Percentiles rank a stretch among this genome's conserved stretches.
These are phyloP conservation scores for Colletotrichum sp. DNA, from an alignment of 2,329 filamentous ascomycete species.

Conservation along the genomic window DNA sequence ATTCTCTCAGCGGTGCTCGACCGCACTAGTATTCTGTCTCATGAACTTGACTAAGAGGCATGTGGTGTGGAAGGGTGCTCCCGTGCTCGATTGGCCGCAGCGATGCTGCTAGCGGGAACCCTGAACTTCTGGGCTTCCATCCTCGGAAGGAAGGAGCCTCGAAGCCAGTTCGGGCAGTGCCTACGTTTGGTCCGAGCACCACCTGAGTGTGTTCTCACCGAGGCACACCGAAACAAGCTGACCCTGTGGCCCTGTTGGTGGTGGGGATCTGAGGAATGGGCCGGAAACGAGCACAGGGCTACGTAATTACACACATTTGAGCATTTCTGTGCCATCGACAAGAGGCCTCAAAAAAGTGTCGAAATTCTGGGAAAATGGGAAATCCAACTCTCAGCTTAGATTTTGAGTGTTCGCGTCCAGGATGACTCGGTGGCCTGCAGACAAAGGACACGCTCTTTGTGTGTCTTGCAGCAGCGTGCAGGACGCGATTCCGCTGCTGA, in stretches of 20 bases:
- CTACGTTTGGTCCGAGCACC: neutral
- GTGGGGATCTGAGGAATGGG: neutral
- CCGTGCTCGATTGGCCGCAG: neutral
- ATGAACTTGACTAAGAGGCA: neutral
- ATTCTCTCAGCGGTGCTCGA: constrained; percentile 3
- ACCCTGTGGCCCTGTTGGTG: neutral
- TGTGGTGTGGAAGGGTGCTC: neutral
- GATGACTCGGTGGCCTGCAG: neutral
- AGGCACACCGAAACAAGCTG: neutral
- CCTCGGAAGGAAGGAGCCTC: neutral
- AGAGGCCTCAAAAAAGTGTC: neutral
- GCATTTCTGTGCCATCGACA: neutral
- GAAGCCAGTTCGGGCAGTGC: neutral
- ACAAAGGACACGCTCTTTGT: constrained; percentile 13
- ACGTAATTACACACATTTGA: neutral
- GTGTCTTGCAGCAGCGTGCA: neutral
- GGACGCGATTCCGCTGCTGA: neutral
- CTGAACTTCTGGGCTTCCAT: neutral
- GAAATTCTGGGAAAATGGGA: neutral
- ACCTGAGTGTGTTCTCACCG: neutral
- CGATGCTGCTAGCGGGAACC: neutral
- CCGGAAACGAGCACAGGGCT: neutral
- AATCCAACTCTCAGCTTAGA: neutral
- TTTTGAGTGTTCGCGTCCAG: neutral
- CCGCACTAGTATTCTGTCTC: neutral